These are phyloP conservation scores for Sphaceloma murrayae DNA, from an alignment of 2,329 filamentous ascomycete species.

Conservation along the genomic window DNA sequence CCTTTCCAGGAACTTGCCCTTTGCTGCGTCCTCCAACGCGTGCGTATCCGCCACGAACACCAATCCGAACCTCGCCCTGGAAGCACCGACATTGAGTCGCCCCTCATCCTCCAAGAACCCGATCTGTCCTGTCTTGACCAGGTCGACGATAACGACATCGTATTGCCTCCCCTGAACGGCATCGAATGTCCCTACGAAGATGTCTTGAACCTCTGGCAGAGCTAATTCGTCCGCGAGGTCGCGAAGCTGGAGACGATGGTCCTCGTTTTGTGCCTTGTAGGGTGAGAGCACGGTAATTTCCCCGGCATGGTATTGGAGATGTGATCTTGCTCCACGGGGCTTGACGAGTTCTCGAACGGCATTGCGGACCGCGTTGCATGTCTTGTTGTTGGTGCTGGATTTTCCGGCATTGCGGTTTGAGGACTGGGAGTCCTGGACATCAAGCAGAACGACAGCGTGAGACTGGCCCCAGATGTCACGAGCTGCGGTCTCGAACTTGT, in stretches of 20 bases:
- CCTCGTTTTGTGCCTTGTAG: not conserved
- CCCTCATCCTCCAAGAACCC: slow-evolving; percentile 3
- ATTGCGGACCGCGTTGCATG: not conserved
- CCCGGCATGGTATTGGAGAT: not conserved
- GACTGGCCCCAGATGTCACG: not conserved
- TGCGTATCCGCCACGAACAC: slow-evolving; percentile 5
- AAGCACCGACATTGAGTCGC: not conserved
- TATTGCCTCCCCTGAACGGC: not conserved
- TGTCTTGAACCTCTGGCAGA: not conserved
- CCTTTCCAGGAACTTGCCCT: not conserved
- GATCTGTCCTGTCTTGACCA: not conserved
- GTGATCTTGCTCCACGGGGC: too few relatives aligned
- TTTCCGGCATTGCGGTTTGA: not conserved
- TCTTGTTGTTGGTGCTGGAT: not conserved
- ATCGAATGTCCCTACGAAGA: slow-evolving; percentile 8
- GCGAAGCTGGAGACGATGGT: not conserved
- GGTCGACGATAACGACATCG: not conserved
- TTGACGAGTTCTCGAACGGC: not conserved
- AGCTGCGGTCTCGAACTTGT: not conserved
- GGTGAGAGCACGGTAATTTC: not conserved
- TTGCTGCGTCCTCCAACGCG: not conserved
- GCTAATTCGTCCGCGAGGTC: not conserved
- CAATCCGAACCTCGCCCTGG: slow-evolving; percentile 2
- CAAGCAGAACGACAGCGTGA: not conserved
- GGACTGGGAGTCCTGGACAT: not conserved